These are phyloP conservation scores for Monilinia laxa DNA, from an alignment of 2,329 filamentous ascomycete species.

Conservation along the genomic window DNA sequence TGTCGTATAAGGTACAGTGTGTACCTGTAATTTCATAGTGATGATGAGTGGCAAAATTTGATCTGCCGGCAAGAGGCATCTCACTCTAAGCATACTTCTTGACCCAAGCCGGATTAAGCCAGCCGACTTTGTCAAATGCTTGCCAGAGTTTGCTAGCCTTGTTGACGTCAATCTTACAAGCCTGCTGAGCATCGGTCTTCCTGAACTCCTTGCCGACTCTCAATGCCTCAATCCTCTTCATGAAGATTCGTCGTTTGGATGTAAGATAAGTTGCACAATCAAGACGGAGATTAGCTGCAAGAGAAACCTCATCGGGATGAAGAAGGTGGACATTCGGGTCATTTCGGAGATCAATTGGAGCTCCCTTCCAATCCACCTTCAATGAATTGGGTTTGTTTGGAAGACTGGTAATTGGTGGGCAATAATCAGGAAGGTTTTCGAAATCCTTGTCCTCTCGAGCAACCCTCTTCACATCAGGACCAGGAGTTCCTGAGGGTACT, in stretches of 20 bases:
- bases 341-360: slow-evolving; percentile 69
- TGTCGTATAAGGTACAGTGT: slow-evolving; percentile 6
- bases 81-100: slow-evolving; percentile 28
- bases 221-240: slow-evolving; percentile 66
- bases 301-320: slow-evolving; percentile 72
- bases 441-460: slow-evolving; percentile 85
- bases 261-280: slow-evolving; percentile 87
- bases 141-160: slow-evolving; percentile 93
- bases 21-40: neutral
- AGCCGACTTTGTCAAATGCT: slow-evolving; percentile 82
- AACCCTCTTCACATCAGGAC: slow-evolving; percentile 47
- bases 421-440: slow-evolving; percentile 67
- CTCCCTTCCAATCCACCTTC: slow-evolving; percentile 86
- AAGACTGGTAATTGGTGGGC: slow-evolving; percentile 66
- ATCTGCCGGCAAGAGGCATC: slow-evolving; percentile 22
- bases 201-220: slow-evolving; percentile 77
- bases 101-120: slow-evolving; percentile 54
- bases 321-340: slow-evolving; percentile 71
- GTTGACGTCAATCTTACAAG: slow-evolving; percentile 98
- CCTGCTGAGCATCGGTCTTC: slow-evolving; percentile 93
- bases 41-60: slow-evolving; percentile 15
- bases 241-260: slow-evolving; percentile 90
- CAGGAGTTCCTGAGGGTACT: slow-evolving; percentile 35
- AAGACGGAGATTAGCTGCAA: slow-evolving; percentile 77
- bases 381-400: slow-evolving; percentile 66